Base-by-base conservation (phyloP, 78 protist species). In the Cavenderia fasciculata region DNA sequence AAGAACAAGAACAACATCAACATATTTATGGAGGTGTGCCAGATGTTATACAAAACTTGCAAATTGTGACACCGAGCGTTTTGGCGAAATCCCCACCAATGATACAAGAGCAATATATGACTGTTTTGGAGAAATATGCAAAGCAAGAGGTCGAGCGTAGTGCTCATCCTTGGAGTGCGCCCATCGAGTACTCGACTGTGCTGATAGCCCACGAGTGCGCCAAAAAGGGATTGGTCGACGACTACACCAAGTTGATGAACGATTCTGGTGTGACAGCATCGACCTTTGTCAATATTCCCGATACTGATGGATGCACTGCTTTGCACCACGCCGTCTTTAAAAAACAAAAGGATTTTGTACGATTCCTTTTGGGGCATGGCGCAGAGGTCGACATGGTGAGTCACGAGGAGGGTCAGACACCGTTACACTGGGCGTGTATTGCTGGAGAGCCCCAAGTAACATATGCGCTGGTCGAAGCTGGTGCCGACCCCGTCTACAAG, bases 401-500 rank as follows among this genome's bases (percentile, higher is more conserved):
- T 44, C 27, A 59, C 25, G 59, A 62, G 19, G 78, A 63, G 29
- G 87, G 90, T 19, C 84, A 75, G 36, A 70, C 94, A n/a, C 82
- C 94, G 33, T 31, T 88, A 36, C 82, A 74, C 40, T 88, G 94
- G 94, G 86, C 94, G 10, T 52, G 84, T 27, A 88, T 88, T 27
- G 29, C 63, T 10, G 59, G 85, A 14, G 76, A 74, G 3, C 36
- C 86, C 23, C 23, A 46, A 31, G 36, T 66, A 11, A 88, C 77
- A 0, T 47, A 76, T 29, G 77, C 41, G 4, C 74, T 88, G 85
- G 52, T 77, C 3, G 78, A 77, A 27, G 46, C 34, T 4, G 94
- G 94, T 31, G 86, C 86, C 25, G 94, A 88, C 41, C 34, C 41
- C 19, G 59, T 41, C 7, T 25, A 27, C 1, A 27, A 38, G 1